These are phyloP conservation scores for Glycine soja DNA, from an alignment of 306 rosid species.

Conservation along the genomic window DNA sequence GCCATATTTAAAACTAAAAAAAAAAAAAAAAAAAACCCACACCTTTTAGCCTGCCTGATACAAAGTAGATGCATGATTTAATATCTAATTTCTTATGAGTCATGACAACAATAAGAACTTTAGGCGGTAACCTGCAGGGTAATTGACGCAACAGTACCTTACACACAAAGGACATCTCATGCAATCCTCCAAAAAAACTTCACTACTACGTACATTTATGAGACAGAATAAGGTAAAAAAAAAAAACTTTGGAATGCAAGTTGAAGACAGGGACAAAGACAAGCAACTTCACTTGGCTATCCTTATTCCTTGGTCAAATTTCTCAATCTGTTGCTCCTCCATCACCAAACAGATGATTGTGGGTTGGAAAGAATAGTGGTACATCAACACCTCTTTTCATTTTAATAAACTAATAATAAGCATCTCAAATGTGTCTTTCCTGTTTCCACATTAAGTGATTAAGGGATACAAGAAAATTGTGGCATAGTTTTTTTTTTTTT, in stretches of 20 bases:
- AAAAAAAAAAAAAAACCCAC: too few relatives aligned
- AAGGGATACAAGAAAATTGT: slow-evolving; percentile 21
- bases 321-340: not conserved
- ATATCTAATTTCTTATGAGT: too few relatives aligned
- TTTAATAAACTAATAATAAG: slow-evolving; percentile 25
- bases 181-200: too few relatives aligned
- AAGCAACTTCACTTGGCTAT: slow-evolving; percentile 27
- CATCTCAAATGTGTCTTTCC: slow-evolving; percentile 21
- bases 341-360: slow-evolving; percentile 1
- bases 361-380: slow-evolving; percentile 27
- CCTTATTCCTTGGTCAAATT: slow-evolving; percentile 31
- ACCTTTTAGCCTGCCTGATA: too few relatives aligned
- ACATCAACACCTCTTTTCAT: slow-evolving; percentile 17
- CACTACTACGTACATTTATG: slow-evolving; percentile 4
- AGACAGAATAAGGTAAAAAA: slow-evolving; percentile 1
- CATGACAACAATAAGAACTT: too few relatives aligned
- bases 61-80: too few relatives aligned
- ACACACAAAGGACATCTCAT: too few relatives aligned
- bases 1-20: too few relatives aligned
- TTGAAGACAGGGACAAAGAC: not conserved
- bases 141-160: too few relatives aligned
- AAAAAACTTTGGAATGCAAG: slow-evolving; percentile 9
- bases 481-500: not conserved
- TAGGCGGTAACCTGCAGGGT: too few relatives aligned
- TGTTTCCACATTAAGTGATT: slow-evolving; percentile 31